A percentile compares a stretch with the other conserved stretches of the same genome.
Evolutionary conservation across 2,329 filamentous ascomycete genomes (phyloP).

Genomic region (Monosporascus ibericus): DNA sequence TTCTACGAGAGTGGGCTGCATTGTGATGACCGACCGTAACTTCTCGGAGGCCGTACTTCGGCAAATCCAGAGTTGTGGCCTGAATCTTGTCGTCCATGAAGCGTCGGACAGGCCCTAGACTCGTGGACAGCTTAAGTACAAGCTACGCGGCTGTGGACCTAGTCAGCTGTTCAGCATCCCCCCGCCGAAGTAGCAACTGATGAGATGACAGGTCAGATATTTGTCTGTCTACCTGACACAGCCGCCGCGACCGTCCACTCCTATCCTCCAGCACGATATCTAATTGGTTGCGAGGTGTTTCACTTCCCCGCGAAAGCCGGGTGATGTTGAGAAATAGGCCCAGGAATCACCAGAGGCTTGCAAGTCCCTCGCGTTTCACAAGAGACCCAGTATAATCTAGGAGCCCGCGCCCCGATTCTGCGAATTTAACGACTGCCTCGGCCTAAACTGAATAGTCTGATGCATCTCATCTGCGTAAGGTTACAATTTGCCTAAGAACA

Average conservation of each 20-base stretch:
- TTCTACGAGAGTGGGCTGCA: conserved; percentile 1
- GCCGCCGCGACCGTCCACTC: background rate
- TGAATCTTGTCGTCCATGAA: background rate
- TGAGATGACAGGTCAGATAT: background rate
- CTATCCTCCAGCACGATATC: background rate
- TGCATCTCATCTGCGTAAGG: too few species aligned
- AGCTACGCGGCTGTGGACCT: background rate
- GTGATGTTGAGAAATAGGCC: background rate
- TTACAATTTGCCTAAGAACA: too few species aligned
- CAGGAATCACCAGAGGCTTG: background rate
- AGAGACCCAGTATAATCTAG: background rate
- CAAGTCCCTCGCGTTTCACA: background rate
- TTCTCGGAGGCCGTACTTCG: conserved; percentile 4
- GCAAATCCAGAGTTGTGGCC: background rate
- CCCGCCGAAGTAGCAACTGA: background rate
- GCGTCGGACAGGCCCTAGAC: background rate
- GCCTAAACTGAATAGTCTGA: too few species aligned
- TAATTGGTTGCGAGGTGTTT: background rate
- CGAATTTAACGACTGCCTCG: background rate
- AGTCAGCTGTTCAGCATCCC: background rate
- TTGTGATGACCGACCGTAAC: conserved; percentile 9
- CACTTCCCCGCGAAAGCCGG: background rate
- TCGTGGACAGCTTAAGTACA: background rate
- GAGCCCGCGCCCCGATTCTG: background rate
- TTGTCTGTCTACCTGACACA: background rate